A percentile compares a stretch with the other conserved stretches of the same genome.
phyloP scores from a whole-genome alignment of 495 filamentous ascomycete genomes.

The Aspergillus egyptiacus region DNA sequence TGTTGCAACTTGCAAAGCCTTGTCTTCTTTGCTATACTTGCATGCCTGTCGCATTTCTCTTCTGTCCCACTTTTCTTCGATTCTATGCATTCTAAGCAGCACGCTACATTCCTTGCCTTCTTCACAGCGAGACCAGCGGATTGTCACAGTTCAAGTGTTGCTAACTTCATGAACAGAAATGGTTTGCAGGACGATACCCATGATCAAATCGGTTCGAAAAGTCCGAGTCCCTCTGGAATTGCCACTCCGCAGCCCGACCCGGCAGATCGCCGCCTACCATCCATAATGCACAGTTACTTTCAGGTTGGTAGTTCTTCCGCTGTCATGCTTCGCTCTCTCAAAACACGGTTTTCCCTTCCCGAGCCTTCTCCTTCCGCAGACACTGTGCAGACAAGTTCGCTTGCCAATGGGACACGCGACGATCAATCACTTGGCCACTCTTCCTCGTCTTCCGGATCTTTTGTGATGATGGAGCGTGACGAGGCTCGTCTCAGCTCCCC shows the following conservation, averaged over 20 bases:
- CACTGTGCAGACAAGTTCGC: conserved; percentile 25
- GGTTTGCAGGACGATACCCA: conserved; percentile 53
- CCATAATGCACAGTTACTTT: conserved; percentile 89
- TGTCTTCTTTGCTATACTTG: not conserved
- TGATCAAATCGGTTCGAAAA: conserved; percentile 73
- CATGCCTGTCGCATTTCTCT: not conserved
- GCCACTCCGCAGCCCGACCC: conserved; percentile 85
- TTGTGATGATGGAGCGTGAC: conserved; percentile 38
- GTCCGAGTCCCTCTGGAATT: conserved; percentile 74
- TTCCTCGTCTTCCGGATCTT: conserved; percentile 33
- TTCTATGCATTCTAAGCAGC: not conserved
- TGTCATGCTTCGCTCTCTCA: conserved; percentile 48
- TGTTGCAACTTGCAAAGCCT: not conserved
- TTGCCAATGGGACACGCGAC: conserved; percentile 16
- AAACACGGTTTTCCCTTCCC: conserved; percentile 37
- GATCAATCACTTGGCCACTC: conserved; percentile 16
- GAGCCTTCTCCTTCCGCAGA: conserved; percentile 36
- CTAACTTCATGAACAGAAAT: conserved; percentile 27
- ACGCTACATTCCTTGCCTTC: conserved; percentile 5
- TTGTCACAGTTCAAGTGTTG: conserved; percentile 1
- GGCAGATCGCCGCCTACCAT: conserved; percentile 82
- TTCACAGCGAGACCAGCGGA: not conserved
- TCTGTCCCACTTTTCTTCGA: not conserved
- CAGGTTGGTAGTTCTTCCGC: conserved; percentile 81
- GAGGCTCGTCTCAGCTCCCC: conserved; percentile 28